phyloP scores from a whole-genome alignment of 2,329 filamentous ascomycete species.

The Penicillium aurantiogriseum region DNA sequence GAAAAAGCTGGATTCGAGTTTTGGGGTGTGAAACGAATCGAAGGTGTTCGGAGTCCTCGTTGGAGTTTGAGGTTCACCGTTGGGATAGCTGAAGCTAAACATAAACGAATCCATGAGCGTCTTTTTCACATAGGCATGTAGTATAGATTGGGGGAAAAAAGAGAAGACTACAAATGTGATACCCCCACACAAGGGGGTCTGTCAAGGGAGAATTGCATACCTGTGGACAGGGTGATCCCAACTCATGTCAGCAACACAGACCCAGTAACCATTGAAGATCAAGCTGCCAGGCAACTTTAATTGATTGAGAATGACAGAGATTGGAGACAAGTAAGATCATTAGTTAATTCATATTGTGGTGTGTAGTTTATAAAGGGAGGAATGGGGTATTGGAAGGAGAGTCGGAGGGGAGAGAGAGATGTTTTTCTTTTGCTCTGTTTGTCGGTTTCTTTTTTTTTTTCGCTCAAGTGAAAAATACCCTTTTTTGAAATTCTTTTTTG shows the following conservation, averaged over 20 bases:
- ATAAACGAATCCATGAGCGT: conserved; percentile 36
- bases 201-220: conserved; percentile 31
- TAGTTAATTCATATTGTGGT: conserved; percentile 2
- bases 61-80: conserved; percentile 48
- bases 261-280: conserved; percentile 38
- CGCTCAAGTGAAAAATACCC: neutral
- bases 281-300: conserved; percentile 37
- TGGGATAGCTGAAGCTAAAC: conserved; percentile 47
- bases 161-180: conserved; percentile 2
- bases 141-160: conserved; percentile 4
- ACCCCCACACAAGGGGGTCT: conserved; percentile 18
- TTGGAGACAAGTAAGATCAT: conserved; percentile 3
- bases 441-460: conserved; percentile 21
- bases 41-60: conserved; percentile 45
- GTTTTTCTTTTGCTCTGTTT: conserved; percentile 41
- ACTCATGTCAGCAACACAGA: conserved; percentile 45
- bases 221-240: conserved; percentile 49
- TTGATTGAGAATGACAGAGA: conserved; percentile 14
- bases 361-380: neutral
- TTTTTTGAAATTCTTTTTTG: conserved; percentile 6
- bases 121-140: conserved; percentile 9
- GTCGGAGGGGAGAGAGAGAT: conserved; percentile 15
- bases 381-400: conserved; percentile 8
- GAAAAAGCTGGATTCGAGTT: conserved; percentile 49
- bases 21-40: conserved; percentile 46